Percentiles rank a stretch among this genome's conserved stretches.
These are phyloP conservation scores for Exophiala calicioides DNA, from an alignment of 2,329 filamentous ascomycete species.

Conservation along the genomic window DNA sequence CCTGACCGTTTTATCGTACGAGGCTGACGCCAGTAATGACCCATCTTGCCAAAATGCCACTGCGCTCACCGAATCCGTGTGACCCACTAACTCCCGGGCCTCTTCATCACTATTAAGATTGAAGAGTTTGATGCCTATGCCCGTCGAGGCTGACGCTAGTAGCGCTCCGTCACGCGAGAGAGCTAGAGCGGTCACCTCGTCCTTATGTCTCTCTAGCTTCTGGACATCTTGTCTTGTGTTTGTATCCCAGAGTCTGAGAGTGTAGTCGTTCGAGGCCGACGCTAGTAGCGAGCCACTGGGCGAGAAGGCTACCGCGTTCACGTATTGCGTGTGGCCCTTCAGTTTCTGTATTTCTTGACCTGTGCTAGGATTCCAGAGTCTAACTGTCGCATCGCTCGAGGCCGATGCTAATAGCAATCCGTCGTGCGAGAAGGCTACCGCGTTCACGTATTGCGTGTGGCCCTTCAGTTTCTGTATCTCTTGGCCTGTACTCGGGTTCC, in stretches of 20 bases:
- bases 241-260: no score
- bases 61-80: slow-evolving; percentile 26
- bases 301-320: slow-evolving; percentile 33
- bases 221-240: slow-evolving; percentile 8
- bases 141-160: slow-evolving; percentile 28
- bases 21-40: slow-evolving; percentile 30
- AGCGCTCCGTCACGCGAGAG: slow-evolving; percentile 27
- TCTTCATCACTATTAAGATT: slow-evolving; percentile 13
- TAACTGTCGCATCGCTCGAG: slow-evolving; percentile 25
- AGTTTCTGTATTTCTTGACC: slow-evolving; percentile 22
- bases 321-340: slow-evolving; percentile 26
- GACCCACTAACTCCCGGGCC: slow-evolving; percentile 27
- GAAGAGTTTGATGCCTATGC: slow-evolving; percentile 28
- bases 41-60: slow-evolving; percentile 33
- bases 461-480: slow-evolving; percentile 10
- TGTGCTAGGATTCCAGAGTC: slow-evolving; percentile 26
- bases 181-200: slow-evolving; percentile 18
- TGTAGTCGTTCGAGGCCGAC: no score
- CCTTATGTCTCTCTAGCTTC: slow-evolving; percentile 26
- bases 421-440: slow-evolving; percentile 20
- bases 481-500: slow-evolving; percentile 7
- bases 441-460: slow-evolving; percentile 19
- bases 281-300: slow-evolving; percentile 29
- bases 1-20: slow-evolving; percentile 27
- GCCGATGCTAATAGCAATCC: slow-evolving; percentile 27